Percentiles rank a stretch among this genome's conserved stretches.
Evolutionary conservation across 257 asterid genomes (phyloP).

Genomic region (Ballota nigra): DNA sequence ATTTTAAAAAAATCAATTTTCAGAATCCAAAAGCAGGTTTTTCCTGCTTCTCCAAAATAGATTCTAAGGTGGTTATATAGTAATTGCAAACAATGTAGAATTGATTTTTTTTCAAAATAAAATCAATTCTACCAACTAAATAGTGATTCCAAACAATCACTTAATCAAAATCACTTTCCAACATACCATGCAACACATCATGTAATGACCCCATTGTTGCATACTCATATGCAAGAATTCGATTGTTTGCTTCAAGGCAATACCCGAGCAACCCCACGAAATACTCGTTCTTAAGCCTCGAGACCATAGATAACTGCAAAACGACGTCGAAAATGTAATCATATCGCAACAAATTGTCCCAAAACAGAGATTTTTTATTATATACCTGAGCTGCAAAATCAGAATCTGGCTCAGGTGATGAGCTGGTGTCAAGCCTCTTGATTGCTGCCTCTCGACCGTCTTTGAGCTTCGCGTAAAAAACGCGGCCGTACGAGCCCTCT

Average conservation of each 20-base stretch:
- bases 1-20: too few species aligned
- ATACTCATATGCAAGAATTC: constrained; percentile 72
- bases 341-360: too few species aligned
- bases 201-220: constrained; percentile 85
- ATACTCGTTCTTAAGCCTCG: constrained; percentile 80
- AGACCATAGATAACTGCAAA: constrained; percentile 66
- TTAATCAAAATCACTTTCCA: too few species aligned
- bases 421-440: constrained; percentile 66
- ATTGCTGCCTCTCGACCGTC: constrained; percentile 60
- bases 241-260: constrained; percentile 66
- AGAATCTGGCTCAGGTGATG: constrained; percentile 79
- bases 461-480: constrained; percentile 52
- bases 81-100: too few species aligned
- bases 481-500: constrained; percentile 86
- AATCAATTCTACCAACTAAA: too few species aligned
- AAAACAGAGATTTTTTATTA: too few species aligned
- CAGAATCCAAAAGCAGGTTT: too few species aligned
- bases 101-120: too few species aligned
- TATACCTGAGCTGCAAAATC: constrained; percentile 77
- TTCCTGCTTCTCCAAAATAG: too few species aligned
- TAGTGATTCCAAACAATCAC: too few species aligned
- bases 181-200: constrained; percentile 87
- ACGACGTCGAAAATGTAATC: not conserved
- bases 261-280: constrained; percentile 78
- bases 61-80: too few species aligned